Evolutionary conservation across 441 rosid species (phyloP).

Genomic region (Croton setiger): DNA sequence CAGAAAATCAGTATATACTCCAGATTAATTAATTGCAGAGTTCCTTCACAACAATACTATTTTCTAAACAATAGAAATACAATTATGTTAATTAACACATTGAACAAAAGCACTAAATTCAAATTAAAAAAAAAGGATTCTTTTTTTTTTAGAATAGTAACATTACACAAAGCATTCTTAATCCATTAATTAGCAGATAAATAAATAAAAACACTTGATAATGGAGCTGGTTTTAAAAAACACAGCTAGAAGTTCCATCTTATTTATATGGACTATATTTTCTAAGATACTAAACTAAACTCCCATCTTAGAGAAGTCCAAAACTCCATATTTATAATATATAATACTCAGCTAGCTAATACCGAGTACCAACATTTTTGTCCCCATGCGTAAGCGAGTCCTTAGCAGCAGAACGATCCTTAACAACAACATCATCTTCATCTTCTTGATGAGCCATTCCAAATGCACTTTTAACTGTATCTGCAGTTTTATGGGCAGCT

Average conservation of each 20-base stretch:
- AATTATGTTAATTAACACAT: too few species aligned
- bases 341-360: too few species aligned
- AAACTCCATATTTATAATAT: background rate
- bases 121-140: too few species aligned
- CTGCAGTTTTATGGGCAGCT: constrained; percentile 55
- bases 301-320: background rate
- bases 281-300: background rate
- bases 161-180: too few species aligned
- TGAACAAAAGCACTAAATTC: too few species aligned
- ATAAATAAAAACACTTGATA: background rate
- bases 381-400: background rate
- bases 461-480: constrained; percentile 51
- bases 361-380: background rate
- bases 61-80: too few species aligned
- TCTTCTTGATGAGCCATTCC: constrained; percentile 41
- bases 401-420: background rate
- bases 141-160: too few species aligned
- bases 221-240: background rate
- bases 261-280: background rate
- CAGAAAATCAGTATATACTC: too few species aligned
- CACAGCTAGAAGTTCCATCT: background rate
- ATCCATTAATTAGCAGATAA: background rate
- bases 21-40: too few species aligned
- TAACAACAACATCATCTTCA: constrained; percentile 10
- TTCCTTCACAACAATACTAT: too few species aligned